phyloP scores from a whole-genome alignment of 768 basidiomycete species.

The Termitomyces bulborhizus region DNA sequence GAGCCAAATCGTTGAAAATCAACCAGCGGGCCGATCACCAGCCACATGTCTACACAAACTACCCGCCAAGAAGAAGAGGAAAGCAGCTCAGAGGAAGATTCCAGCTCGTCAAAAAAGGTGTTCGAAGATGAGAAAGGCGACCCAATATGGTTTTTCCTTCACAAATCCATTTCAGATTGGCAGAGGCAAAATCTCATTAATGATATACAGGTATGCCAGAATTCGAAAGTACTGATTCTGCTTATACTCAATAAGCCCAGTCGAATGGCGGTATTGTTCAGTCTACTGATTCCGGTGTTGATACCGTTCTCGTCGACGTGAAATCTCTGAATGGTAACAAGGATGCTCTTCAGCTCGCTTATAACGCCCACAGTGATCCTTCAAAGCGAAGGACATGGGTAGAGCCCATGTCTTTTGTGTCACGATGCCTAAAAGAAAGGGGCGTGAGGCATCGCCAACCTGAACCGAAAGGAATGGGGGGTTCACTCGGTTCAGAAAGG shows the following conservation, averaged over 20 bases:
- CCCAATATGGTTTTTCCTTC: constrained; percentile 27
- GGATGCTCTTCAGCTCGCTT: constrained; percentile 11
- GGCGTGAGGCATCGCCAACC: constrained; percentile 5
- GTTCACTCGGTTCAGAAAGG: constrained; percentile 1
- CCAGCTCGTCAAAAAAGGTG: not conserved
- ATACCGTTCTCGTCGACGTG: constrained; percentile 20
- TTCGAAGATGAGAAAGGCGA: constrained; percentile 20
- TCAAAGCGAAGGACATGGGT: constrained; percentile 12
- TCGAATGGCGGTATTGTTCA: constrained; percentile 16
- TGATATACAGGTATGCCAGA: constrained; percentile 27
- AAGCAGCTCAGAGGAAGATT: constrained; percentile 1
- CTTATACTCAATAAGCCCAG: constrained; percentile 3
- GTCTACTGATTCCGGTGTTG: constrained; percentile 8
- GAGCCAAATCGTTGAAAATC: too few species aligned
- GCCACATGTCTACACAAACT: not conserved
- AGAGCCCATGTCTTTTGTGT: constrained; percentile 15
- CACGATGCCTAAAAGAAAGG: constrained; percentile 11
- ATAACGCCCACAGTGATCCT: constrained; percentile 12
- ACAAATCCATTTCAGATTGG: constrained; percentile 21
- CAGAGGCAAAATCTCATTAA: constrained; percentile 14
- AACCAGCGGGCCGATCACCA: not conserved
- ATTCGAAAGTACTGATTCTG: not conserved
- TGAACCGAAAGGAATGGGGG: constrained; percentile 15
- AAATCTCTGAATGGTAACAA: not conserved
- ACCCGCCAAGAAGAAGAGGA: not conserved